A percentile compares a stretch with the other conserved stretches of the same genome.
Evolutionary conservation across 768 basidiomycete species (phyloP).

Genomic region (Harrya chromipes): DNA sequence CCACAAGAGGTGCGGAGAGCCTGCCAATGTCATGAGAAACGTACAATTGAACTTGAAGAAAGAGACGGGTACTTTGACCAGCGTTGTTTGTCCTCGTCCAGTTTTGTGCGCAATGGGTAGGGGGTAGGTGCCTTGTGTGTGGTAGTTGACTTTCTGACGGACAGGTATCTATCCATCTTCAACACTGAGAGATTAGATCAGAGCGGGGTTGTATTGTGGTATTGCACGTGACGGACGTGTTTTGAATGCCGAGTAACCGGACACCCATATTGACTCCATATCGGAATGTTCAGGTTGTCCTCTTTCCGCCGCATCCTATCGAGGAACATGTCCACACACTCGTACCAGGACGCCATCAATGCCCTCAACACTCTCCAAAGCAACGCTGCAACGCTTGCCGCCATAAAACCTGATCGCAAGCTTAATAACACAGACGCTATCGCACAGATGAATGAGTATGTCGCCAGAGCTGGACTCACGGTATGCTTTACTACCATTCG

Average conservation of each 20-base stretch:
- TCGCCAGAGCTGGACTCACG: conserved; percentile 79
- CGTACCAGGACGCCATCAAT: conserved; percentile 72
- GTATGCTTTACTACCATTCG: conserved; percentile 43
- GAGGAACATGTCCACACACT: conserved; percentile 49
- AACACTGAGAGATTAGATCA: too few relatives aligned
- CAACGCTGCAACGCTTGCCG: conserved; percentile 91
- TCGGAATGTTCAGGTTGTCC: conserved; percentile 3
- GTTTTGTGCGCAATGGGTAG: conserved; percentile 11
- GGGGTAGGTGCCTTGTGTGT: conserved; percentile 5
- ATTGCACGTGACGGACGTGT: too few relatives aligned
- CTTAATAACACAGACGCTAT: conserved; percentile 57
- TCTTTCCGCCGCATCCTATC: conserved; percentile 6
- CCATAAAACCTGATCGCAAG: conserved; percentile 68
- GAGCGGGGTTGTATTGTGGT: too few relatives aligned
- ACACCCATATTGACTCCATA: too few relatives aligned
- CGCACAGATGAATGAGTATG: conserved; percentile 88
- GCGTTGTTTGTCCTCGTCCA: conserved; percentile 17
- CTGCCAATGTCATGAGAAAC: too few relatives aligned
- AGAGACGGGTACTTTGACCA: conserved; percentile 13
- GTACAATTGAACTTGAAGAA: background rate
- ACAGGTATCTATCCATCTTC: conserved; percentile 28
- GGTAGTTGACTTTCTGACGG: conserved; percentile 19
- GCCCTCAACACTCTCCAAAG: conserved; percentile 80
- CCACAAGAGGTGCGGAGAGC: conserved; percentile 30
- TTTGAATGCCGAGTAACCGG: too few relatives aligned